These are phyloP conservation scores for Catunica adiposa DNA, from an alignment of 2,329 filamentous ascomycete species.

Conservation along the genomic window DNA sequence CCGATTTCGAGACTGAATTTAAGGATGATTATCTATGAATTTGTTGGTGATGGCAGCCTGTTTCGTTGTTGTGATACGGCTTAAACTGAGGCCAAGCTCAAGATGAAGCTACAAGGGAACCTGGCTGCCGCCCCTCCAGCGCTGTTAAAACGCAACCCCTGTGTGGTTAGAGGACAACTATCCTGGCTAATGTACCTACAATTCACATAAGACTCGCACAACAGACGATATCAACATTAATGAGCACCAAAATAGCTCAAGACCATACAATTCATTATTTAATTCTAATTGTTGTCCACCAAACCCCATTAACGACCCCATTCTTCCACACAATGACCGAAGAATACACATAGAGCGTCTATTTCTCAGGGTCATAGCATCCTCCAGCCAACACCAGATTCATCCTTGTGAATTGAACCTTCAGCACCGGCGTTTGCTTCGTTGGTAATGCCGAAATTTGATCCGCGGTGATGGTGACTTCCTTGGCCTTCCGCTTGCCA, in stretches of 20 bases:
- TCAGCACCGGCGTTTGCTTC: slow-evolving; percentile 89
- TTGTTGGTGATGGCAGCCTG: neutral
- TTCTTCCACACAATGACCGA: no score
- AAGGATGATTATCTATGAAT: neutral
- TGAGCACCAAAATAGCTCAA: neutral
- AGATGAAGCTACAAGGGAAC: neutral
- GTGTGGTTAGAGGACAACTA: slow-evolving; percentile 6
- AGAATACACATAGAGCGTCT: neutral
- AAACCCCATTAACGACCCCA: neutral
- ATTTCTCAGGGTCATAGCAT: slow-evolving; percentile 35
- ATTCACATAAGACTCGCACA: neutral
- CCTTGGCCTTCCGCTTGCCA: slow-evolving; percentile 66
- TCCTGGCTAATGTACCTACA: neutral
- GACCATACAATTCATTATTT: neutral
- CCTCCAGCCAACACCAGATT: slow-evolving; percentile 82
- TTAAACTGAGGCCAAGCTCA: neutral
- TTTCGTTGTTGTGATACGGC: neutral
- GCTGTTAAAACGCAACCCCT: neutral
- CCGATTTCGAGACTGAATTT: neutral
- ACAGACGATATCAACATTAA: neutral
- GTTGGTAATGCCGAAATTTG: slow-evolving; percentile 91
- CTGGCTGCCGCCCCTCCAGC: slow-evolving; percentile 8
- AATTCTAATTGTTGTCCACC: neutral
- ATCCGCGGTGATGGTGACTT: slow-evolving; percentile 77
- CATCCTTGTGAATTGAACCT: slow-evolving; percentile 87